These are phyloP conservation scores for Diaporthe velutina DNA, from an alignment of 2,329 filamentous ascomycete genomes.

Conservation along the genomic window DNA sequence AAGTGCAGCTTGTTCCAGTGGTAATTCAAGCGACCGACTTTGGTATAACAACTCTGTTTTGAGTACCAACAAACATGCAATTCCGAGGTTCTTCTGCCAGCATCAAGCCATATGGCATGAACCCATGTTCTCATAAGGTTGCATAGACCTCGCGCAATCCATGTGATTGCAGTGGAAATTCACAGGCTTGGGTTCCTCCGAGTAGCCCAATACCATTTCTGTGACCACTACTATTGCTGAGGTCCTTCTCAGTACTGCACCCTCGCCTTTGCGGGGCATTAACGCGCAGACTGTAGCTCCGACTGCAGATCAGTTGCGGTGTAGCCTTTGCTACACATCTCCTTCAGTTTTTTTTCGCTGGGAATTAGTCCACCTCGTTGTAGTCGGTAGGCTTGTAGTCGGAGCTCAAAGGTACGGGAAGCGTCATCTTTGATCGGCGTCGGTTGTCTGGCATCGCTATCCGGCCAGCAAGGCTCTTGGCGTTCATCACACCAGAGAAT, in stretches of 20 bases:
- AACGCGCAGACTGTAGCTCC: too few relatives aligned
- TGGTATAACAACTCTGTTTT: constrained; percentile 31
- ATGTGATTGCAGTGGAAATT: neutral
- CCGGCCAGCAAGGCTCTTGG: constrained; percentile 38
- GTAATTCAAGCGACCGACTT: constrained; percentile 36
- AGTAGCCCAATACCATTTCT: neutral
- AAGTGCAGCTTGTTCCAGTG: constrained; percentile 23
- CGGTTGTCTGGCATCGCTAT: constrained; percentile 24
- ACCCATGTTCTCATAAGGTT: neutral
- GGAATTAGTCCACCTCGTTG: constrained; percentile 25
- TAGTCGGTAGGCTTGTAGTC: constrained; percentile 4
- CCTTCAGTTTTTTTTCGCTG: neutral
- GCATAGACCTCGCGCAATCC: neutral
- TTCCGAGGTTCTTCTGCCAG: neutral
- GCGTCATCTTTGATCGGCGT: constrained; percentile 10
- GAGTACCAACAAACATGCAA: neutral
- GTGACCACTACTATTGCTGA: neutral
- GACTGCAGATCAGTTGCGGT: neutral
- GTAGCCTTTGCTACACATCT: neutral
- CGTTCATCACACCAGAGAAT: constrained; percentile 34
- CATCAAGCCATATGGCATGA: constrained; percentile 28
- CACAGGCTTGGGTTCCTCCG: neutral
- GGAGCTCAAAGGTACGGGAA: neutral
- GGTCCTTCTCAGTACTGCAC: too few relatives aligned
- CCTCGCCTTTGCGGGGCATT: neutral